Evolutionary conservation across 371 early-diverging fungal genomes (phyloP), one percentile per base, ranked within the genome.

Genomic region (Blakeslea trispora): DNA sequence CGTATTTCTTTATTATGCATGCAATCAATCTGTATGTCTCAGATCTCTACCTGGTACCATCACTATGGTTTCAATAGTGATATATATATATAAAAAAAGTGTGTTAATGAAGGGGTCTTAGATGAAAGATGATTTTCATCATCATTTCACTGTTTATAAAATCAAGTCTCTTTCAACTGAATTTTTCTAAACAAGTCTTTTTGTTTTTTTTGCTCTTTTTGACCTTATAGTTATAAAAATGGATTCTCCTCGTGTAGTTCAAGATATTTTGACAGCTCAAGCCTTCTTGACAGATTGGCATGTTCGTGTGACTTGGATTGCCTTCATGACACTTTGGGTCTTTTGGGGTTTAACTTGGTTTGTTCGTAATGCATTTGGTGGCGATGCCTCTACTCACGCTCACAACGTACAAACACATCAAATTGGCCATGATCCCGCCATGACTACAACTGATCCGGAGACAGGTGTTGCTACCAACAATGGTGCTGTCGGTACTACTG

Each of bases 281-380:
- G 44, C 18, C 43, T 72, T 62, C 34, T 54, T 72, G 24, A 2
- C 15, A 9, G 73, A 72, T 24, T 69, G 73, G 69, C 69, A 72
- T 45, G 69, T 69, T 9, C 66, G 69, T 47, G 67, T 66, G 2
- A 60, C 66, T 21, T 72, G 73, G 73, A 69, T 72, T 22, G 75
- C 71, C n/a, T 71, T 71, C 21, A 53, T 59, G 39, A 66, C 69
- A 28, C 57, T 74, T 0, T 74, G 64, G 64, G 53, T 66, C 3
- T 28, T 74, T 10, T 74, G 75, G 75, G 75, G 66, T 10, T n/a
- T 60, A 2, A 28, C 68, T 41, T 74, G 75, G 75, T 62, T 68
- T 14, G 9, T 59, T 39, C 68, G 75, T 21, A 64, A 69, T 41
- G 63, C 63, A 1, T 73, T 73, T 69, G 74, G 70, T 23, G 67